Evolutionary conservation across 768 basidiomycete species (phyloP), one percentile per base, ranked within the genome.

Genomic region (Agrocybe praecox): DNA sequence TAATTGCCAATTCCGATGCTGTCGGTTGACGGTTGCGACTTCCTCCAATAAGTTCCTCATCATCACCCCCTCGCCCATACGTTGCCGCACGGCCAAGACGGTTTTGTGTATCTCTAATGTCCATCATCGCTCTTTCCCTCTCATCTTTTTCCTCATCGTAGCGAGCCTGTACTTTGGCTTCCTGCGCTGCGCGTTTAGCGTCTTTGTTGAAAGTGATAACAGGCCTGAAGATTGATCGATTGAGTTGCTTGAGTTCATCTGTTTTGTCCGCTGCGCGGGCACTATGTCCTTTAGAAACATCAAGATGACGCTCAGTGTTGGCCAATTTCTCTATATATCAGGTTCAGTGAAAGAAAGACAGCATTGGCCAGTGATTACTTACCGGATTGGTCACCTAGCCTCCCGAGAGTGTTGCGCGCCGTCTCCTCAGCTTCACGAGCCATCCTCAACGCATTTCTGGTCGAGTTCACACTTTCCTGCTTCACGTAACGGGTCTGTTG

Each of bases 351-450:
- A 9, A 29, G 9, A 4, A 5, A 29, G 5, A 29, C 9, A 29
- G 4, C 4, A 4, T 29, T 9, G 9, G 26, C 26, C 34, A n/a
- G 24, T 6, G 8, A 26, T 23, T 26, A 69, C 85, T 23, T 58
- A 96, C 96, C 96, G 21, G 96, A 98, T 74, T 99, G 96, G 64
- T 92, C 88, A 10, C 92, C 96, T 8, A 99, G 81, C 67, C 85
- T 90, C 55, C 70, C 76, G 18, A 99, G 68, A 5, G 96, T 99
- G 56, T 87, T 88, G 45, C 90, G 78, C 32, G 92, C 96, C 11
- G 94, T 96, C 72, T 99, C 96, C 72, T 98, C 96, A 0, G 96
- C 94, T 72, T 98, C 95, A n/a, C 89, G 81, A 36, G 96, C 96
- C 69, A 98, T 81, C 43, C 94, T 83, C 50, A 99, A 80, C 12